These are phyloP conservation scores for Alternaria gaisen DNA, from an alignment of 2,329 filamentous ascomycete genomes.

Conservation along the genomic window DNA sequence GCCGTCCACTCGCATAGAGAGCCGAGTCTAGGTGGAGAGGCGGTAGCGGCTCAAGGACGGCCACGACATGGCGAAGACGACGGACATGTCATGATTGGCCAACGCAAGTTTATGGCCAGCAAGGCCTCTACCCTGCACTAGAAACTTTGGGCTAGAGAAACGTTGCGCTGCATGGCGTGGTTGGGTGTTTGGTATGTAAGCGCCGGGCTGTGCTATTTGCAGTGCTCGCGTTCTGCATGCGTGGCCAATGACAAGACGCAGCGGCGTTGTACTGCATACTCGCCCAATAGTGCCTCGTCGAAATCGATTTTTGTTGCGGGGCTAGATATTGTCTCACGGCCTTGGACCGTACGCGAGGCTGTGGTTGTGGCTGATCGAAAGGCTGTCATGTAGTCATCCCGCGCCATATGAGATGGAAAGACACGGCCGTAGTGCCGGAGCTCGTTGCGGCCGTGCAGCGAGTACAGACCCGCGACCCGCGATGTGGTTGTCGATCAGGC, in stretches of 20 bases:
- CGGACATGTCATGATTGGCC: slow-evolving; percentile 40
- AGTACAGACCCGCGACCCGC: slow-evolving; percentile 5
- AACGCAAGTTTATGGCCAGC: slow-evolving; percentile 20
- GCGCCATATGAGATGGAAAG: slow-evolving; percentile 11
- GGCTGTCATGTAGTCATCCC: slow-evolving; percentile 7
- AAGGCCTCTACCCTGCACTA: slow-evolving; percentile 31
- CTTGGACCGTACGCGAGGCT: slow-evolving; percentile 8
- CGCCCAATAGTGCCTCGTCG: slow-evolving; percentile 36
- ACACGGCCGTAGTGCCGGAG: neutral
- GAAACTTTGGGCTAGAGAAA: slow-evolving; percentile 31
- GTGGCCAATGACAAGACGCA: slow-evolving; percentile 37
- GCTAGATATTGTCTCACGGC: slow-evolving; percentile 16
- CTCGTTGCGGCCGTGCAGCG: neutral
- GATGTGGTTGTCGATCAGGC: neutral
- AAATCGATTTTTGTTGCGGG: slow-evolving; percentile 6
- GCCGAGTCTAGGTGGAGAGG: slow-evolving; percentile 34
- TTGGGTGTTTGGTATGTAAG: slow-evolving; percentile 45
- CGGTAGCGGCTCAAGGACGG: slow-evolving; percentile 47
- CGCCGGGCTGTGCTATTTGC: slow-evolving; percentile 45
- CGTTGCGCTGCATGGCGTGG: slow-evolving; percentile 37
- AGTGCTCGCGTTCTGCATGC: slow-evolving; percentile 30
- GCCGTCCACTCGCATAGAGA: slow-evolving; percentile 41
- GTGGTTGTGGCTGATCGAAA: slow-evolving; percentile 9
- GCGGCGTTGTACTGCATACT: slow-evolving; percentile 35
- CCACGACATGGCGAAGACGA: slow-evolving; percentile 45